Percentiles rank a stretch among this genome's conserved stretches.
Evolutionary conservation across 129 eudicot species (phyloP).

Genomic region (Artemisia annua): DNA sequence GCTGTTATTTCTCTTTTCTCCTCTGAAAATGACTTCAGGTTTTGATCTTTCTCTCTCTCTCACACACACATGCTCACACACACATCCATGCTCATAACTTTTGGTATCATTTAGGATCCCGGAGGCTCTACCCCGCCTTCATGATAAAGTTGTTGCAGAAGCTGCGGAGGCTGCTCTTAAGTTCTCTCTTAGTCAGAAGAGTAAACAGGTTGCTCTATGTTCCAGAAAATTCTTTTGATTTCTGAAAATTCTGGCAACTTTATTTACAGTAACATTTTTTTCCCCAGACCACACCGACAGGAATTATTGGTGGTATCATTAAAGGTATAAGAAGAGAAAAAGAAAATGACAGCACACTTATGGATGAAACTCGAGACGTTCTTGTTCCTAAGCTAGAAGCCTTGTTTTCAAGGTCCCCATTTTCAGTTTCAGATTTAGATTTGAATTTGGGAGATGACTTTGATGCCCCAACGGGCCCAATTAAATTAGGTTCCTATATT

Average conservation of each 20-base stretch:
- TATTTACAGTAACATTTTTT: conserved; percentile 22
- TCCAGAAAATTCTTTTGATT: conserved; percentile 15
- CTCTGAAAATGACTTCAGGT: conserved; percentile 91
- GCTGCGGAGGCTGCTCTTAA: conserved; percentile 60
- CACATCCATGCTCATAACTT: conserved; percentile 8
- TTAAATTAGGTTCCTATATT: conserved; percentile 57
- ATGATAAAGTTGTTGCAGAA: conserved; percentile 80
- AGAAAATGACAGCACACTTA: conserved; percentile 38
- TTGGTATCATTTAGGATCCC: conserved; percentile 57
- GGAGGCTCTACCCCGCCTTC: conserved; percentile 72
- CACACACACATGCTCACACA: conserved; percentile 4
- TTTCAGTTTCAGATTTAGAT: conserved; percentile 49
- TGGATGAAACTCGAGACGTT: conserved; percentile 47
- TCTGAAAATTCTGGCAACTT: conserved; percentile 16
- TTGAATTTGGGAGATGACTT: conserved; percentile 40
- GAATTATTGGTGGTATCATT: conserved; percentile 64
- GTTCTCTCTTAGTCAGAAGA: conserved; percentile 51
- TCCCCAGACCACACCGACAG: conserved; percentile 49
- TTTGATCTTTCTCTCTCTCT: conserved; percentile 46
- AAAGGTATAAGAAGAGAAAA: conserved; percentile 69
- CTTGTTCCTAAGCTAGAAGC: conserved; percentile 61
- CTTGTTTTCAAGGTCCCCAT: conserved; percentile 77
- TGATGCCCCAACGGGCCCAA: conserved; percentile 35
- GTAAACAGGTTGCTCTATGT: conserved; percentile 51
- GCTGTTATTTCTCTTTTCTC: conserved; percentile 81